Conservation (phyloP, 345 rosid species). For the Eucalyptus sp. region DNA sequence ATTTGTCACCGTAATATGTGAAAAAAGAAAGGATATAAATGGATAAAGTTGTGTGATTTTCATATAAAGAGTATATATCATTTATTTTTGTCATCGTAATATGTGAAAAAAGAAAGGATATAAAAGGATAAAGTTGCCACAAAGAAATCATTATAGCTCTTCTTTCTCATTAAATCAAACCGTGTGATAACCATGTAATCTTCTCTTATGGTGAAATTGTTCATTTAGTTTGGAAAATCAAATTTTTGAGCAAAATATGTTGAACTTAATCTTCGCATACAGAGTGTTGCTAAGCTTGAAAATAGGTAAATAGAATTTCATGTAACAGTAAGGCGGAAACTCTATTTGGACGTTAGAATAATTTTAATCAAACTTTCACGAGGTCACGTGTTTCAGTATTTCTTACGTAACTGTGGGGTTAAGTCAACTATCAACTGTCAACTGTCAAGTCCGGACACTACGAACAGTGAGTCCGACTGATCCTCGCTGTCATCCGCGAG, state of each 20-base stretch:
- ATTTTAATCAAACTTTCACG: background rate
- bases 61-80: rapidly evolving
- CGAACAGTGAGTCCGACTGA: background rate
- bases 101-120: background rate
- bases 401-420: background rate
- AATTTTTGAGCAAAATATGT: background rate
- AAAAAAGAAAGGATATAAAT: background rate
- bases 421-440: background rate
- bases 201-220: background rate
- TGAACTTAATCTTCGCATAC: background rate
- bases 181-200: background rate
- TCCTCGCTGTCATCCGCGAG: background rate
- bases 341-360: background rate
- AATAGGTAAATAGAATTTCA: background rate
- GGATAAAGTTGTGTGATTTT: background rate
- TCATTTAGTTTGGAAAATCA: background rate
- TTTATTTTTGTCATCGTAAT: background rate
- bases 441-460: background rate
- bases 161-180: background rate
- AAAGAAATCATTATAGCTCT: background rate
- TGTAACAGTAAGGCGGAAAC: background rate
- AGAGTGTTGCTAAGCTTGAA: background rate
- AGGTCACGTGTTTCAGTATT: background rate
- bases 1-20: background rate
- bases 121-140: background rate